Conservation (phyloP, 139 green algal genomes). For the Closterium sp. region DNA sequence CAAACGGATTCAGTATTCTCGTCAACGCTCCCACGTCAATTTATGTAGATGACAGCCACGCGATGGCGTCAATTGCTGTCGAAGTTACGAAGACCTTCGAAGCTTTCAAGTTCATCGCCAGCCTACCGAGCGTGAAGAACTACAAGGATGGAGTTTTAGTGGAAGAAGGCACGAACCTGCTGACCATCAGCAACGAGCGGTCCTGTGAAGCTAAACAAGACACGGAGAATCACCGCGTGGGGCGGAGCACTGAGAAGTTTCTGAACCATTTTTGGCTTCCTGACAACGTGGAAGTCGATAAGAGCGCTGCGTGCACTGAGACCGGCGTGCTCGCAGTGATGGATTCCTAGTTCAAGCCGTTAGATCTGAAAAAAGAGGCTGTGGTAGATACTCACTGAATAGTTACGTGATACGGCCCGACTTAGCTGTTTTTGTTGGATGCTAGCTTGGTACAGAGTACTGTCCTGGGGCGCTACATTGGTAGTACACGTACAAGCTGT, state of each 20-base stretch:
- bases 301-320: too few species aligned
- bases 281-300: too few species aligned
- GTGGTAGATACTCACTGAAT: too few species aligned
- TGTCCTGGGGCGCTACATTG: too few species aligned
- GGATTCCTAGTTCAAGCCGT: too few species aligned
- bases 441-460: too few species aligned
- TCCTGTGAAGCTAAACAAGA: constrained; percentile 15
- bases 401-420: too few species aligned
- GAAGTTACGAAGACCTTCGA: constrained; percentile 20
- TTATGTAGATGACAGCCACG: neutral
- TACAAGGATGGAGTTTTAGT: constrained; percentile 33
- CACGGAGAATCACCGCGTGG: constrained; percentile 16
- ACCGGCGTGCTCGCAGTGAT: too few species aligned
- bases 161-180: constrained; percentile 42
- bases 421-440: too few species aligned
- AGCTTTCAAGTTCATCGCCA: constrained; percentile 18
- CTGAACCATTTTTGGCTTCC: constrained; percentile 17
- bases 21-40: neutral
- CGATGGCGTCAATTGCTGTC: constrained; percentile 2
- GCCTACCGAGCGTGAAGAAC: constrained; percentile 5
- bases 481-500: too few species aligned
- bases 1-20: constrained; percentile 25
- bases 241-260: constrained; percentile 24
- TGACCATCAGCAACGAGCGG: constrained; percentile 42
- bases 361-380: too few species aligned